Conservation (phyloP, 2,329 filamentous ascomycete genomes). For the Pleoardoris graminearum region DNA sequence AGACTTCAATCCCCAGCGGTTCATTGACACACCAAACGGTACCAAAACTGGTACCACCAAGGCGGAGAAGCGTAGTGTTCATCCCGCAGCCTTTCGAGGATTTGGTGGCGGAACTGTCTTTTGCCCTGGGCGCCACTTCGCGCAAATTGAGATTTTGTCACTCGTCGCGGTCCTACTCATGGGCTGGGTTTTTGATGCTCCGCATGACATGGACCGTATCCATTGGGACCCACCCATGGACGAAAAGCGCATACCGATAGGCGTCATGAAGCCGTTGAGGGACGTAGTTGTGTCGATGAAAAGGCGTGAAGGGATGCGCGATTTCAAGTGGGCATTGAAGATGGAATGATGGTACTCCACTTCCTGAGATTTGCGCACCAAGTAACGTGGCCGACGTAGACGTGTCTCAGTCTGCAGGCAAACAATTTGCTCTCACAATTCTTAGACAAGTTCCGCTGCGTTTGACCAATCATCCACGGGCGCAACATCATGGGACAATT, state of each 20-base stretch:
- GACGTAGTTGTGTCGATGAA: background rate
- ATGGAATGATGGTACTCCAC: background rate
- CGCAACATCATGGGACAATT: too few species aligned
- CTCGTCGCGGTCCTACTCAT: background rate
- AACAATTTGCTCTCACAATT: too few species aligned
- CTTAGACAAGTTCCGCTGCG: too few species aligned
- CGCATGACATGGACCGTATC: background rate
- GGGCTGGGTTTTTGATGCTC: background rate
- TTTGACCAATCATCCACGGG: too few species aligned
- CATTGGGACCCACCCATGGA: background rate
- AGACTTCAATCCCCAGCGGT: constrained; percentile 50
- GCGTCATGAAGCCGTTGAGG: background rate
- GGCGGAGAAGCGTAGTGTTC: background rate
- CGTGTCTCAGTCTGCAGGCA: too few species aligned
- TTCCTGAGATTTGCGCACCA: too few species aligned
- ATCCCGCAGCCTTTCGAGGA: background rate
- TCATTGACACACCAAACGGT: constrained; percentile 21
- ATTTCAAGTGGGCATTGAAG: background rate
- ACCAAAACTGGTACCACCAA: background rate
- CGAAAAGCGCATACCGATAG: background rate
- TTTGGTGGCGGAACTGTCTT: background rate
- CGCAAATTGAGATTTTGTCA: background rate
- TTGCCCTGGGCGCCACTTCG: constrained; percentile 1
- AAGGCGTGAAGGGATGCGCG: background rate
- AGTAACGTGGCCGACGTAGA: too few species aligned